These are phyloP conservation scores for Xylariales sp. DNA, from an alignment of 2,329 filamentous ascomycete genomes.

Conservation along the genomic window DNA sequence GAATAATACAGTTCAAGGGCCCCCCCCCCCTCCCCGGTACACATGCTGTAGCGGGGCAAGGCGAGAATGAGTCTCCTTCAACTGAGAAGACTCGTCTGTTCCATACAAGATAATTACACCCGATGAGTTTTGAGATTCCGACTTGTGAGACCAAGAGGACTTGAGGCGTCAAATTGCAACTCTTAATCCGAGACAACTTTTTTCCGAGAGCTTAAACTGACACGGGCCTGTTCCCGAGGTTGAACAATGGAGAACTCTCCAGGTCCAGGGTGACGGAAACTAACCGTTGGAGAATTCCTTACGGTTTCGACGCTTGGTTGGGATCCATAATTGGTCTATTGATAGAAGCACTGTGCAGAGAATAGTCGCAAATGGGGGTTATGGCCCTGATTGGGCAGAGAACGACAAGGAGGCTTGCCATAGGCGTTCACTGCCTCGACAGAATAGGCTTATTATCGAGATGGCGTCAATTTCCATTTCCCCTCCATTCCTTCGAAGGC, in stretches of 20 bases:
- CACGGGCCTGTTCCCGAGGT: conserved; percentile 2
- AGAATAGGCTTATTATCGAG: no score
- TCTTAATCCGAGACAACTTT: conserved; percentile 5
- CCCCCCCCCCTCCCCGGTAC: background rate
- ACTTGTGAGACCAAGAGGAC: background rate
- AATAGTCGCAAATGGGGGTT: no score
- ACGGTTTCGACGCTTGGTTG: background rate
- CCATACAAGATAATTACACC: background rate
- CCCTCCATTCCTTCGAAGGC: no score
- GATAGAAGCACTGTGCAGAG: no score
- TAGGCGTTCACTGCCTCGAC: no score
- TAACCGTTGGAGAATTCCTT: background rate
- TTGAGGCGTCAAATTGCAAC: background rate
- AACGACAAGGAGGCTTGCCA: no score
- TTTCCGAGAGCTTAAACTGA: conserved; percentile 3
- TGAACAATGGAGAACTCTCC: background rate
- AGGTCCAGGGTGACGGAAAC: conserved; percentile 5
- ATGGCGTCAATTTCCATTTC: no score
- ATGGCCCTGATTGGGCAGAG: background rate
- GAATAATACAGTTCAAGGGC: background rate
- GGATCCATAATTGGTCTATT: no score
- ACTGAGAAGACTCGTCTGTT: background rate
- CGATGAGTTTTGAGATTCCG: background rate
- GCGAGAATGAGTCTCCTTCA: background rate
- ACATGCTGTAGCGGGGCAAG: background rate